Evolutionary conservation across 106 monocot species (phyloP).

Genomic region (Iris macrosiphon): DNA sequence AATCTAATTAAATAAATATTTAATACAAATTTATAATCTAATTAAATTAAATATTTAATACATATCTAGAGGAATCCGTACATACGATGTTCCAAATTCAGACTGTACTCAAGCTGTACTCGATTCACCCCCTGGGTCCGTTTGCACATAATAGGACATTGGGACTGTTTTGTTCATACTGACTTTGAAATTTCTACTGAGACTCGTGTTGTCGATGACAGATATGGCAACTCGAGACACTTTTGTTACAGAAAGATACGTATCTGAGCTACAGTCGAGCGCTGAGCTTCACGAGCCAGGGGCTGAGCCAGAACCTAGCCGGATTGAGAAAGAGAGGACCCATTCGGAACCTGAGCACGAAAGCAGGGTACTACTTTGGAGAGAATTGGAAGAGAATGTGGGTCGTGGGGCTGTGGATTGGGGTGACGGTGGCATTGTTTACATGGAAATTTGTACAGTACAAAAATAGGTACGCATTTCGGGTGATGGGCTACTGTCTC

Average conservation of each 20-base stretch:
- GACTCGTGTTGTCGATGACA: too few species aligned
- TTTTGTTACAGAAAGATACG: constrained; percentile 88
- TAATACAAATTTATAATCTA: too few species aligned
- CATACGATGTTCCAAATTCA: too few species aligned
- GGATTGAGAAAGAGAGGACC: constrained; percentile 43
- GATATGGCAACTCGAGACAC: constrained; percentile 89
- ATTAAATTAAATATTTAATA: too few species aligned
- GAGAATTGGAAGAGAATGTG: constrained; percentile 86
- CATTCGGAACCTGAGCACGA: constrained; percentile 56
- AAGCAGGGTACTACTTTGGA: constrained; percentile 60
- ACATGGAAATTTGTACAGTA: constrained; percentile 94
- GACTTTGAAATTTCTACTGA: too few species aligned
- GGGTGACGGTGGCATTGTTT: constrained; percentile 56
- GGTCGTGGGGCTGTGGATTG: constrained; percentile 66
- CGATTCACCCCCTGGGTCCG: too few species aligned
- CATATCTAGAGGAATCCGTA: too few species aligned
- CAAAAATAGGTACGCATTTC: constrained; percentile 48
- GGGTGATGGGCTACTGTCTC: constrained; percentile 89
- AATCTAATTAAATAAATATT: too few species aligned
- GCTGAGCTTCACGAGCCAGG: constrained; percentile 86
- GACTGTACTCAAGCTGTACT: too few species aligned
- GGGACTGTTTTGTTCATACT: too few species aligned
- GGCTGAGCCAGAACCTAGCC: constrained; percentile 84
- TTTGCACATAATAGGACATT: too few species aligned
- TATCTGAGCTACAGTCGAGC: constrained; percentile 91